Conservation (phyloP, 495 filamentous ascomycete genomes). For the Lasiosphaeriaceae sp. region DNA sequence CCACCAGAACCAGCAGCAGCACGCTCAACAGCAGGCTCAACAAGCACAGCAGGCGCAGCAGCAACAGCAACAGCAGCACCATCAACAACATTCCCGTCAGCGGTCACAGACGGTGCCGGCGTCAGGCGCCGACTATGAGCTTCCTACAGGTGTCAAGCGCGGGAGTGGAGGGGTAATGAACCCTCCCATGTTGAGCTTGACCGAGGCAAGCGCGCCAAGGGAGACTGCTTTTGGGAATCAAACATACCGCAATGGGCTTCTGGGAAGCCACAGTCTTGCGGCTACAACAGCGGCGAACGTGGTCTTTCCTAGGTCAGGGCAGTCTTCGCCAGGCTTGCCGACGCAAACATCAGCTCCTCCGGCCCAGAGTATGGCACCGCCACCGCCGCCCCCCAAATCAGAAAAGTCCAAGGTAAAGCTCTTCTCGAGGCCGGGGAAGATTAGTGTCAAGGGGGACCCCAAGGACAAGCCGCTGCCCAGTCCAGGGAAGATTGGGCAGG, state of each 20-base stretch:
- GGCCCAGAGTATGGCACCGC: slow-evolving; percentile 27
- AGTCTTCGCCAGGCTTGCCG: slow-evolving; percentile 46
- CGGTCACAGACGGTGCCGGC: slow-evolving; percentile 65
- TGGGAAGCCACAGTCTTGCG: slow-evolving; percentile 62
- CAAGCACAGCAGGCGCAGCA: slow-evolving; percentile 40
- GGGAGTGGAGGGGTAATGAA: slow-evolving; percentile 47
- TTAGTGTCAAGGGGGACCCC: slow-evolving; percentile 61
- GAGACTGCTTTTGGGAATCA: slow-evolving; percentile 50
- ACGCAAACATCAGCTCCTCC: slow-evolving; percentile 23
- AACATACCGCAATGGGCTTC: slow-evolving; percentile 61
- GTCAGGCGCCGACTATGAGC: slow-evolving; percentile 33
- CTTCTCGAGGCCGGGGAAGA: slow-evolving; percentile 84
- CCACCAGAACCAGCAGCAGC: slow-evolving; percentile 55
- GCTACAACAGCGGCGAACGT: slow-evolving; percentile 82
- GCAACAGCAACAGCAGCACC: slow-evolving; percentile 31
- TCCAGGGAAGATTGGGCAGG: slow-evolving; percentile 70
- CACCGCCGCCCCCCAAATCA: slow-evolving; percentile 57
- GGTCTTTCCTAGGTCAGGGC: slow-evolving; percentile 68
- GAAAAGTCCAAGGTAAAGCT: slow-evolving; percentile 90
- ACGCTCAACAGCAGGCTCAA: slow-evolving; percentile 27
- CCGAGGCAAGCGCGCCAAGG: slow-evolving; percentile 51
- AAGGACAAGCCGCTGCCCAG: slow-evolving; percentile 73
- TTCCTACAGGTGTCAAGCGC: slow-evolving; percentile 32
- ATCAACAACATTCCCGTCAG: slow-evolving; percentile 55
- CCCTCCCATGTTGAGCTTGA: slow-evolving; percentile 55